phyloP scores from a whole-genome alignment of 2,329 filamentous ascomycete species.

The Drechslerella coelobrocha region DNA sequence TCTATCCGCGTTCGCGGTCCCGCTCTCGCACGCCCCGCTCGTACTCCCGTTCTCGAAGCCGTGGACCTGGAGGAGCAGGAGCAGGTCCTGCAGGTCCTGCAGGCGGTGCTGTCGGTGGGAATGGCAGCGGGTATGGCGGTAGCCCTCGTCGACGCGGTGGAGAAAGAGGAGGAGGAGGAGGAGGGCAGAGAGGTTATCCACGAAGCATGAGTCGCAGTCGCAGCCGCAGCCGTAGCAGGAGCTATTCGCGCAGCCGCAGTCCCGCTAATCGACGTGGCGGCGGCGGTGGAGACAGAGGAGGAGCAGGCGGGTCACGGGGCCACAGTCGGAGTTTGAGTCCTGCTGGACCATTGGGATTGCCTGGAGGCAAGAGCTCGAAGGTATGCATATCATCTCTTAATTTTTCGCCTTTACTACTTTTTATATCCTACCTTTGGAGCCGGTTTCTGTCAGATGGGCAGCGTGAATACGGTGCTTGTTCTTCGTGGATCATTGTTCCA shows the following conservation, averaged over 20 bases:
- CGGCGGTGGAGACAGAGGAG: conserved; percentile 4
- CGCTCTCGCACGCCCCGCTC: conserved; percentile 26
- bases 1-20: conserved; percentile 22
- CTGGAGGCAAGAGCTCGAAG: conserved; percentile 46
- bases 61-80: too few species aligned
- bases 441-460: neutral
- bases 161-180: conserved; percentile 1
- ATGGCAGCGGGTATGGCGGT: conserved; percentile 3
- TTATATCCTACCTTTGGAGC: neutral
- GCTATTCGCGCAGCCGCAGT: conserved; percentile 31
- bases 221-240: conserved; percentile 21
- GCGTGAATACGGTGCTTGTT: too few species aligned
- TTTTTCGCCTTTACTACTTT: too few species aligned
- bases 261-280: conserved; percentile 11
- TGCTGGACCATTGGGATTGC: conserved; percentile 39
- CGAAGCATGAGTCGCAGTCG: conserved; percentile 27
- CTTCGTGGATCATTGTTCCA: too few species aligned
- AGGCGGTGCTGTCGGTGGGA: conserved; percentile 3
- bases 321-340: conserved; percentile 47
- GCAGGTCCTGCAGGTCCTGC: conserved; percentile 3
- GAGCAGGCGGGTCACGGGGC: conserved; percentile 14
- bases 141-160: conserved; percentile 5
- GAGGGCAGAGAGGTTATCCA: conserved; percentile 20
- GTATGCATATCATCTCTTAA: too few species aligned
- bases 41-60: conserved; percentile 23